Conservation (phyloP, 352 stramenopile species). For the Phytophthora boehmeriae region DNA sequence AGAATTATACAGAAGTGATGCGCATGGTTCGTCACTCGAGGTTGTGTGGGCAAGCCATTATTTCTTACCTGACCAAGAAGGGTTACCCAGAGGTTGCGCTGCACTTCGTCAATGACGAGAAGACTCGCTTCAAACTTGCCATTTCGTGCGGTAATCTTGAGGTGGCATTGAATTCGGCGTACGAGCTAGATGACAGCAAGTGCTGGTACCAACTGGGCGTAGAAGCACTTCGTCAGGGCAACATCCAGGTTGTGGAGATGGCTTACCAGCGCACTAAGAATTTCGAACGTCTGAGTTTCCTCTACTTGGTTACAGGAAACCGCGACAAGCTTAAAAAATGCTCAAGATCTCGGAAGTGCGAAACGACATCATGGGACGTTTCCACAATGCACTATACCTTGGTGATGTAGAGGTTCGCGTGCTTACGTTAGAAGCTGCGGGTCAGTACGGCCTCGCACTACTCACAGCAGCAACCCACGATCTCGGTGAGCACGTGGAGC, state of each 20-base stretch:
- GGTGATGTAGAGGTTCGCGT: conserved; percentile 96
- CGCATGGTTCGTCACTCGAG: conserved; percentile 97
- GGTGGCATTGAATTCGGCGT: conserved; percentile 96
- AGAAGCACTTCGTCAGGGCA: conserved; percentile 98
- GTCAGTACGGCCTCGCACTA: conserved; percentile 96
- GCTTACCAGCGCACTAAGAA: conserved; percentile 99
- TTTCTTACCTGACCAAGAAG: conserved; percentile 99
- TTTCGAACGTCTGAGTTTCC: conserved; percentile 99
- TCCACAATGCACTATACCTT: conserved; percentile 98
- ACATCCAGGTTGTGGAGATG: conserved; percentile 99
- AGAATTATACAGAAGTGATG: conserved; percentile 99
- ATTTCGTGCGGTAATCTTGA: conserved; percentile 99
- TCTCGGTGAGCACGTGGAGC: conserved; percentile 94
- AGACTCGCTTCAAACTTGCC: conserved; percentile 97
- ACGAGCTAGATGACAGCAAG: conserved; percentile 95
- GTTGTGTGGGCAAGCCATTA: conserved; percentile 98
- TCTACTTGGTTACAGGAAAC: conserved; percentile 99
- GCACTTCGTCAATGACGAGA: conserved; percentile 99
- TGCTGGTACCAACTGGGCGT: conserved; percentile 98
- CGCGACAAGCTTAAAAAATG: conserved; percentile 99
- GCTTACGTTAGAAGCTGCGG: conserved; percentile 94
- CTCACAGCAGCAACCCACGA: conserved; percentile 96
- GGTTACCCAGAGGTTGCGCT: conserved; percentile 99
- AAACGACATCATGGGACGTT: conserved; percentile 98
- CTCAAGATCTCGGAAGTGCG: conserved; percentile 99